Evolutionary conservation across 2,329 filamentous ascomycete species (phyloP).

Genomic region (Fragosphaeria purpurea): DNA sequence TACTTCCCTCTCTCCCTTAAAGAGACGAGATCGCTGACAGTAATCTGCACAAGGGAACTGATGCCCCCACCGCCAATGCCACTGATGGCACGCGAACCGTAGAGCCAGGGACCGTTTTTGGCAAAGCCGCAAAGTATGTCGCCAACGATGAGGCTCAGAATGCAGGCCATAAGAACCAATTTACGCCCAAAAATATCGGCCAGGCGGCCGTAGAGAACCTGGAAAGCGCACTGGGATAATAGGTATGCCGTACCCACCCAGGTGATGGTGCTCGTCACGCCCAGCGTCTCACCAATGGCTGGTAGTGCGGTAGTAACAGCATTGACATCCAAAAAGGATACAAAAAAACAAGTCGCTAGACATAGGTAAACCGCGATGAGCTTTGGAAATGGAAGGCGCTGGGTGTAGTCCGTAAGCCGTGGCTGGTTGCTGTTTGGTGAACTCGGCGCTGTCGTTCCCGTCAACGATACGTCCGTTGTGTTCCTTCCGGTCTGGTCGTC

Average conservation of each 20-base stretch:
- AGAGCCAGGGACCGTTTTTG: slow-evolving; percentile 45
- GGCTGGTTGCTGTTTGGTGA: not conserved
- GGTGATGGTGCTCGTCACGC: slow-evolving; percentile 37
- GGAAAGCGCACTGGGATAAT: slow-evolving; percentile 49
- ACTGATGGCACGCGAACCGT: slow-evolving; percentile 46
- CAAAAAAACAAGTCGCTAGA: slow-evolving; percentile 23
- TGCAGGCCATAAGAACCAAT: slow-evolving; percentile 40
- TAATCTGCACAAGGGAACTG: slow-evolving; percentile 46
- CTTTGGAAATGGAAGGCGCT: slow-evolving; percentile 11
- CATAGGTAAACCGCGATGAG: slow-evolving; percentile 13
- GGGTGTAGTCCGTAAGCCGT: not conserved
- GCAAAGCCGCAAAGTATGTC: slow-evolving; percentile 49
- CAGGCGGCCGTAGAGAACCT: slow-evolving; percentile 50
- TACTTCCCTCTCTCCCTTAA: slow-evolving; percentile 47
- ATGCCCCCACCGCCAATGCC: slow-evolving; percentile 52
- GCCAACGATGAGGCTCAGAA: slow-evolving; percentile 41
- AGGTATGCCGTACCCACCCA: slow-evolving; percentile 43
- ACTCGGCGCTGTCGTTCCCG: no score
- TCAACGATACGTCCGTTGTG: no score
- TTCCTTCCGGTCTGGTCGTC: no score
- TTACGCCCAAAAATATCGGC: slow-evolving; percentile 53
- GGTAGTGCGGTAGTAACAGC: slow-evolving; percentile 39
- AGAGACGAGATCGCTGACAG: slow-evolving; percentile 47
- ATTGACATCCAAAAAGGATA: slow-evolving; percentile 46
- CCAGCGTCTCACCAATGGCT: slow-evolving; percentile 35